Percentiles rank a stretch among this genome's conserved stretches.
Conservation (phyloP, 345 rosid genomes). For the Moricandia arvensis region DNA sequence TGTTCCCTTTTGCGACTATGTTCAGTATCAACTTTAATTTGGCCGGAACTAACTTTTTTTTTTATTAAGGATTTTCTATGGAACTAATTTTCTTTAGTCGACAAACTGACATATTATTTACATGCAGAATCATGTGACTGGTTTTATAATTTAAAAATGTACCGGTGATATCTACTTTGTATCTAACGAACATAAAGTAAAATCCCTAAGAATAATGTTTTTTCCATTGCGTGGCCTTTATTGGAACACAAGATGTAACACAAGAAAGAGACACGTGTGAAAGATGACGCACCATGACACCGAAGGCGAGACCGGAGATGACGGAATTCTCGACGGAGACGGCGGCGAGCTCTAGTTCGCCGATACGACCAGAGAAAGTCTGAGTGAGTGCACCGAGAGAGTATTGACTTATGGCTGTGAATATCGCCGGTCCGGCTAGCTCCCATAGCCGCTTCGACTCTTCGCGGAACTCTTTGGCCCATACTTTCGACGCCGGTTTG, state of each 20-base stretch:
- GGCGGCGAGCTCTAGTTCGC: constrained; percentile 84
- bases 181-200: background rate
- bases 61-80: too few species aligned
- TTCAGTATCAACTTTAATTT: background rate
- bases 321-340: constrained; percentile 90
- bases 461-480: constrained; percentile 49
- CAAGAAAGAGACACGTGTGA: constrained; percentile 8
- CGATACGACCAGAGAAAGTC: constrained; percentile 68
- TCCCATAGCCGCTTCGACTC: constrained; percentile 82
- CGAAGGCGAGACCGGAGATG: constrained; percentile 78
- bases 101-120: background rate
- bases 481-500: constrained; percentile 25
- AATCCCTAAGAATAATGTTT: background rate
- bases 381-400: constrained; percentile 92
- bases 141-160: background rate
- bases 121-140: background rate
- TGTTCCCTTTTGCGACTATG: background rate
- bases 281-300: constrained; percentile 66
- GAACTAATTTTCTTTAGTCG: background rate
- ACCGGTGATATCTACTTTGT: background rate
- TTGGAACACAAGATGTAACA: background rate
- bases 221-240: constrained; percentile 6
- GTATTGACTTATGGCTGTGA: constrained; percentile 70
- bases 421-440: constrained; percentile 86
- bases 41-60: background rate